These are phyloP conservation scores for Vigna hirtella DNA, from an alignment of 306 rosid species.

Conservation along the genomic window DNA sequence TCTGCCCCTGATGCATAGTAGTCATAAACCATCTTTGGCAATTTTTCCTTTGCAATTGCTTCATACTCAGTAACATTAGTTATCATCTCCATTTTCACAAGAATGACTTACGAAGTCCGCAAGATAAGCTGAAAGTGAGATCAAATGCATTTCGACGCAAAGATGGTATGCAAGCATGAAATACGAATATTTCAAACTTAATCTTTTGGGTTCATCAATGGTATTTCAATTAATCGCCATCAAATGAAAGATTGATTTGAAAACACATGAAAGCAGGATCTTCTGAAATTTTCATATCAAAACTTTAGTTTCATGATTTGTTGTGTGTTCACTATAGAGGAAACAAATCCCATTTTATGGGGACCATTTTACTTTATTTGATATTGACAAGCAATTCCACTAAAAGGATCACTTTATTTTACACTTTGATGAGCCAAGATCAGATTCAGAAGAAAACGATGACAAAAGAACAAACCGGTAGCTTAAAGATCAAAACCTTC, in stretches of 20 bases:
- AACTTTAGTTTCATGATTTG: conserved; percentile 23
- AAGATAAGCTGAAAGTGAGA: conserved; percentile 27
- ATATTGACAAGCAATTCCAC: conserved; percentile 27
- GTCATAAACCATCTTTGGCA: conserved; percentile 94
- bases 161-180: conserved; percentile 13
- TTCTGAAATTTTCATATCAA: conserved; percentile 21
- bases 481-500: conserved; percentile 33
- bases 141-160: conserved; percentile 20
- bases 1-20: conserved; percentile 97
- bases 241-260: conserved; percentile 20
- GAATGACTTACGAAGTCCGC: conserved; percentile 21
- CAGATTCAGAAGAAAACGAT: conserved; percentile 33
- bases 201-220: not conserved
- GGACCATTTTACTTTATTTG: not conserved
- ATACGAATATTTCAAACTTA: not conserved
- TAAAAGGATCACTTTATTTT: not conserved
- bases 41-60: conserved; percentile 81
- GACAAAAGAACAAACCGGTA: not conserved
- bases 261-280: conserved; percentile 27
- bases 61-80: conserved; percentile 87
- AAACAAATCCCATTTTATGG: not conserved
- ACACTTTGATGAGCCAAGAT: not conserved
- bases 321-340: not conserved
- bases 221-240: not conserved
- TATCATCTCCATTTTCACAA: conserved; percentile 59